Evolutionary conservation across 176 grass and related monocot genomes (phyloP), one percentile per base, ranked within the genome.

Genomic region (Puya raimondii): DNA sequence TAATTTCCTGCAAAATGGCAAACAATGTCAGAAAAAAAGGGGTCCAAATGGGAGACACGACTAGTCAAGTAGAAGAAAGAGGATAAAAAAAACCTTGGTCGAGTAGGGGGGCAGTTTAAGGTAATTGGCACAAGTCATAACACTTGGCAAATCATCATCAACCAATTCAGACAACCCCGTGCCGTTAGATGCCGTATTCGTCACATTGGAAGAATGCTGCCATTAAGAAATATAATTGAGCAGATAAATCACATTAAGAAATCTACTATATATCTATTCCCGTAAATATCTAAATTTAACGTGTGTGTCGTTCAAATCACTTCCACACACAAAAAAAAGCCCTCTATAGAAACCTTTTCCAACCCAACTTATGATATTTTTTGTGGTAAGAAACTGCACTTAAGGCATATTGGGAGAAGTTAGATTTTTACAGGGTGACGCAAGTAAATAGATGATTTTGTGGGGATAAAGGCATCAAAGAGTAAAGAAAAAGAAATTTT

Each of bases 41-140:
- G 26, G 65, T 61, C 1, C 48, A 70, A 25, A 16, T 8, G 48
- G 14, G 66, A 3, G 18, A 67, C 49, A 4, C 15, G 12, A 29
- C 18, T 48, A 27, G 49, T 48, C 2, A 9, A 78, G 15, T 64
- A 48, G 27, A 21, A 67, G 65, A 23, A 17, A 56, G 29, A 71
- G 71, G 58, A 67, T 83, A 71, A 25, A 57, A 25, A 57, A 49
- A 61, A 96, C 91, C 83, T 96, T 96, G 16, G 82, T 91, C 13
- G 91, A 96, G 70, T 96, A 96, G 4, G 88, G 91, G 8, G 91
- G 91, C 11, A 96, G 85, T 76, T 96, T 96, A 68, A 96, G 88
- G 80, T 91, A 96, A 72, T 96, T 96, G 25, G 88, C 91, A 64
- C 91, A 96, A 17, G 91, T 96, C 91, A 96, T 96, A 5, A 96